A percentile compares a stretch with the other conserved stretches of the same genome.
Conservation (phyloP, 2,329 filamentous ascomycete species). For the Stemphylium beticola region DNA sequence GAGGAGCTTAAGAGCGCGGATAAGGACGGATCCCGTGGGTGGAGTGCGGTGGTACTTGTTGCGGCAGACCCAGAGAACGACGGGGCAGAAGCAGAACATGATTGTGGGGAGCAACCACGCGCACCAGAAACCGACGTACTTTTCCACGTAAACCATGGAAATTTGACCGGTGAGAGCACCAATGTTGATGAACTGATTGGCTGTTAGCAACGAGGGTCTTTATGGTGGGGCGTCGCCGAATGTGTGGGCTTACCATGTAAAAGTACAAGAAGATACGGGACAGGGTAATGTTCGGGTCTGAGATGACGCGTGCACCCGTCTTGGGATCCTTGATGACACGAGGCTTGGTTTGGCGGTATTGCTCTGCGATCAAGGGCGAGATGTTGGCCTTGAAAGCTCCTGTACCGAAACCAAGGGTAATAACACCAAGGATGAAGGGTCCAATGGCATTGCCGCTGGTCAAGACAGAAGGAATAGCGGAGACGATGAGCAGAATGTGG, state of each 20-base stretch:
- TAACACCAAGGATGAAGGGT: slow-evolving; percentile 59
- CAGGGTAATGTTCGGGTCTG: slow-evolving; percentile 72
- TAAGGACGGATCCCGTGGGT: slow-evolving; percentile 74
- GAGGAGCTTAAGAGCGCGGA: slow-evolving; percentile 69
- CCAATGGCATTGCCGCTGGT: slow-evolving; percentile 54
- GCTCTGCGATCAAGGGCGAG: slow-evolving; percentile 73
- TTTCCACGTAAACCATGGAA: slow-evolving; percentile 75
- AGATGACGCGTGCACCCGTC: slow-evolving; percentile 70
- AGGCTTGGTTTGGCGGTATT: slow-evolving; percentile 66
- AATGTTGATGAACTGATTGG: slow-evolving; percentile 56
- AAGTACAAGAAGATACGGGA: slow-evolving; percentile 63
- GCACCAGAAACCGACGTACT: slow-evolving; percentile 78
- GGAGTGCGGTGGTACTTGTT: slow-evolving; percentile 68
- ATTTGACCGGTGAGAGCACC: slow-evolving; percentile 72
- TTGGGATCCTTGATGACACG: slow-evolving; percentile 60
- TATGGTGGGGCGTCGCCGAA: too few species aligned
- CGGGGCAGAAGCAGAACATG: slow-evolving; percentile 67
- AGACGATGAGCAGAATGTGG: slow-evolving; percentile 61
- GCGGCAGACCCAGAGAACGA: slow-evolving; percentile 65
- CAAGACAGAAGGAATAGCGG: slow-evolving; percentile 58
- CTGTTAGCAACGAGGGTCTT: background rate
- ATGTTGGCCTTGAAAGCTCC: slow-evolving; percentile 56
- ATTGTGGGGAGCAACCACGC: slow-evolving; percentile 71
- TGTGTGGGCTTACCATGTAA: slow-evolving; percentile 55
- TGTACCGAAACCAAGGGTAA: slow-evolving; percentile 55